phyloP scores from a whole-genome alignment of 106 monocot genomes.

The Dioscorea dumetorum region DNA sequence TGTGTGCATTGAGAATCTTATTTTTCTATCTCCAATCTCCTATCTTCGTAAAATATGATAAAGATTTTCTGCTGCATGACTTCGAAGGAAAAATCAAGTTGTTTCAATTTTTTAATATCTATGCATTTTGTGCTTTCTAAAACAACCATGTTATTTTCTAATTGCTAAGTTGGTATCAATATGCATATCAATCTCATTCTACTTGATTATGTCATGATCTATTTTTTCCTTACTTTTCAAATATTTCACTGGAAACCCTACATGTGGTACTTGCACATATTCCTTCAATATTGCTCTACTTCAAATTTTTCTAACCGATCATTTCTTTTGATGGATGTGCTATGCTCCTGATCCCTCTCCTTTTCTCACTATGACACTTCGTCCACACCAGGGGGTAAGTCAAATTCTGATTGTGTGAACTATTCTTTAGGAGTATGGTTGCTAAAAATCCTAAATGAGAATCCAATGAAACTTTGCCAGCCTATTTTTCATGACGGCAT shows the following conservation, averaged over 20 bases:
- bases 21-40: too few species aligned
- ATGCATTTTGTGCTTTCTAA: too few species aligned
- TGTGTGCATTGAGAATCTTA: too few species aligned
- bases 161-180: not conserved
- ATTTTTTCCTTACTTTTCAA: too few species aligned
- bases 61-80: too few species aligned
- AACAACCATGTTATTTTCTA: too few species aligned
- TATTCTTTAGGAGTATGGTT: not conserved
- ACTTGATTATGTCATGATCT: not conserved
- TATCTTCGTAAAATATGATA: too few species aligned
- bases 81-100: too few species aligned
- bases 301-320: not conserved
- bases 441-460: not conserved
- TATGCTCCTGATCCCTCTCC: not conserved
- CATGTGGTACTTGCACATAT: not conserved
- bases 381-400: slow-evolving; percentile 28
- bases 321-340: not conserved
- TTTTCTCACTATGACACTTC: not conserved
- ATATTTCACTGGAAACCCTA: too few species aligned
- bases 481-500: slow-evolving; percentile 97
- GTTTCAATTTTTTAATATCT: too few species aligned
- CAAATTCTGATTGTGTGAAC: not conserved
- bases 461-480: slow-evolving; percentile 32
- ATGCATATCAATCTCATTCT: not conserved
- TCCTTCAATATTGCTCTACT: not conserved